phyloP scores from a whole-genome alignment of 371 early-diverging fungal genomes.

The Polyrhizophydium stewartii region DNA sequence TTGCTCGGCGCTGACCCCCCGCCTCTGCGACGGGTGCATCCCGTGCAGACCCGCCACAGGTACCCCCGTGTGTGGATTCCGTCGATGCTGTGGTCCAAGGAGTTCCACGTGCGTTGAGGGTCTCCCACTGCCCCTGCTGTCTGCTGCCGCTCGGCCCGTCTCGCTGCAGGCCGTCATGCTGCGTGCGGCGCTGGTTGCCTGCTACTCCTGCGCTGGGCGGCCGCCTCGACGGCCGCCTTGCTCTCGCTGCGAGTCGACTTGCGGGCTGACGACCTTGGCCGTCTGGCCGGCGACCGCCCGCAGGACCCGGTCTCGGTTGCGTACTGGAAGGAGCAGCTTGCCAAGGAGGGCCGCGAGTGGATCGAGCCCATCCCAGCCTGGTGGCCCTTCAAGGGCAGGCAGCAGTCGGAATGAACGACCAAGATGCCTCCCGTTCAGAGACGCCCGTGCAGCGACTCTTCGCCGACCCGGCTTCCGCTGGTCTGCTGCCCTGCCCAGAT shows the following conservation, averaged over 20 bases:
- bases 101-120: slow-evolving; percentile 50
- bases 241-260: background rate
- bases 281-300: background rate
- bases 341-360: slow-evolving; percentile 43
- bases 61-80: slow-evolving; percentile 79
- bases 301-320: slow-evolving; percentile 41
- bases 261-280: background rate
- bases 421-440: no score
- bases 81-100: slow-evolving; percentile 79
- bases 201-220: no score
- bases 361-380: slow-evolving; percentile 45
- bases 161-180: no score
- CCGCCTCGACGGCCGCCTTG: background rate
- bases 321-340: slow-evolving; percentile 43
- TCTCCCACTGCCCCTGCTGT: background rate
- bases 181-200: no score
- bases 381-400: slow-evolving; percentile 10
- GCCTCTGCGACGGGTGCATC: background rate
- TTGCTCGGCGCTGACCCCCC: background rate
- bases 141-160: background rate
- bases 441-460: no score
- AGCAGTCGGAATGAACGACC: no score
- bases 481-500: no score
- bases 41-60: slow-evolving; percentile 40
- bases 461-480: no score